These are phyloP conservation scores for Oleoguttula mirabilis DNA, from an alignment of 495 filamentous ascomycete species.

Conservation along the genomic window DNA sequence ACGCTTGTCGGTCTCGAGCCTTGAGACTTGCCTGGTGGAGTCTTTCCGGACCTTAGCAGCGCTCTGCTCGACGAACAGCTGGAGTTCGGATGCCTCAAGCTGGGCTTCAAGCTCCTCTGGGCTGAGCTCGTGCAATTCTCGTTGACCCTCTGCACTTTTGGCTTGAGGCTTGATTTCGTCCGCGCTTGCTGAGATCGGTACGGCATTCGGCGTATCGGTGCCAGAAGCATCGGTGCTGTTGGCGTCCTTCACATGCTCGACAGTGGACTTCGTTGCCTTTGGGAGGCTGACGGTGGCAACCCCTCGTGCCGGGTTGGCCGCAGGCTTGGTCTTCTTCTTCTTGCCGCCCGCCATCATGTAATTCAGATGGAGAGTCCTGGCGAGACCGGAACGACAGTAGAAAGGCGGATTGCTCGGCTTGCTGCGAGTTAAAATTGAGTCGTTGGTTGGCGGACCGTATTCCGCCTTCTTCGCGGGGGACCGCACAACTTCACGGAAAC, in stretches of 20 bases:
- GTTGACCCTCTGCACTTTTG: neutral
- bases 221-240: conserved; percentile 1
- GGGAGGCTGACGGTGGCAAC: conserved; percentile 78
- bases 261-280: conserved; percentile 50
- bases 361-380: no score
- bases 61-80: conserved; percentile 70
- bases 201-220: conserved; percentile 18
- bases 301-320: conserved; percentile 71
- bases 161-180: neutral
- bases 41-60: conserved; percentile 44
- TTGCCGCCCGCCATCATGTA: conserved; percentile 14
- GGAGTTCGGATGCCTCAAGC: conserved; percentile 69
- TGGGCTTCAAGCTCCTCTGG: conserved; percentile 78
- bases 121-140: conserved; percentile 40
- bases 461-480: no score
- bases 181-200: neutral
- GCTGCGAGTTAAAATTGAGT: no score
- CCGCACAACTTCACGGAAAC: no score
- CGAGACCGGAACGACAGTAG: no score
- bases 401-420: no score
- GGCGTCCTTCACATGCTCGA: conserved; percentile 18
- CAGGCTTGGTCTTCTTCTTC: conserved; percentile 73
- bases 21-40: conserved; percentile 50
- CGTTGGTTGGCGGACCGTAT: no score
- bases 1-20: conserved; percentile 67